Percentiles rank a stretch among this genome's conserved stretches.
Conservation (phyloP, 495 filamentous ascomycete genomes). For the Neurospora sp. region DNA sequence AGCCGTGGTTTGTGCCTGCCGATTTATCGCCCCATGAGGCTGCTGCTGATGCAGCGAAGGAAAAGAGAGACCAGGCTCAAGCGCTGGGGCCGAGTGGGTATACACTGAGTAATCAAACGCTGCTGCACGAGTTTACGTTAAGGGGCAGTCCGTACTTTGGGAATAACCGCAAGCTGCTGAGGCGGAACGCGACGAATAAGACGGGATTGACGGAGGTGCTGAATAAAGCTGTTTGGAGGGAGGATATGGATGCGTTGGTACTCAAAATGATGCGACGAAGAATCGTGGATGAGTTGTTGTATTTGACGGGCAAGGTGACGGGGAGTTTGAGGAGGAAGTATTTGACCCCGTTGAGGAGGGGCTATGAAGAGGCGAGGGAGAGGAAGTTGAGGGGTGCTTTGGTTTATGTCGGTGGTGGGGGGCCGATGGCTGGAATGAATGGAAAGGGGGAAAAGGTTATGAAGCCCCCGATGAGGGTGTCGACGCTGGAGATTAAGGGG, state of each 20-base stretch:
- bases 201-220: background rate
- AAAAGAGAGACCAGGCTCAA: background rate
- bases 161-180: constrained; percentile 1
- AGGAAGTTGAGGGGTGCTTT: constrained; percentile 26
- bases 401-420: constrained; percentile 11
- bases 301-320: constrained; percentile 12
- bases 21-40: background rate
- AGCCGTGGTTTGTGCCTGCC: constrained; percentile 49
- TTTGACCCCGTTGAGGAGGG: background rate
- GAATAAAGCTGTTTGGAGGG: constrained; percentile 41
- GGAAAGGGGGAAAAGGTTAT: background rate
- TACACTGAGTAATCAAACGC: constrained; percentile 4
- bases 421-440: background rate
- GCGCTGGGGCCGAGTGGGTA: constrained; percentile 4
- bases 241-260: constrained; percentile 53
- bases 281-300: constrained; percentile 30
- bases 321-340: background rate
- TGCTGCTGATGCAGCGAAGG: background rate
- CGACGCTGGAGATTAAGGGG: constrained; percentile 21
- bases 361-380: constrained; percentile 23
- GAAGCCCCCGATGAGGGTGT: constrained; percentile 10
- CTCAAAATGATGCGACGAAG: constrained; percentile 41
- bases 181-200: constrained; percentile 1
- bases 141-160: background rate
- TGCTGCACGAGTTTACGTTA: constrained; percentile 3